Base-by-base conservation (phyloP, 2,329 filamentous ascomycete species). In the Elsinoe perseae region DNA sequence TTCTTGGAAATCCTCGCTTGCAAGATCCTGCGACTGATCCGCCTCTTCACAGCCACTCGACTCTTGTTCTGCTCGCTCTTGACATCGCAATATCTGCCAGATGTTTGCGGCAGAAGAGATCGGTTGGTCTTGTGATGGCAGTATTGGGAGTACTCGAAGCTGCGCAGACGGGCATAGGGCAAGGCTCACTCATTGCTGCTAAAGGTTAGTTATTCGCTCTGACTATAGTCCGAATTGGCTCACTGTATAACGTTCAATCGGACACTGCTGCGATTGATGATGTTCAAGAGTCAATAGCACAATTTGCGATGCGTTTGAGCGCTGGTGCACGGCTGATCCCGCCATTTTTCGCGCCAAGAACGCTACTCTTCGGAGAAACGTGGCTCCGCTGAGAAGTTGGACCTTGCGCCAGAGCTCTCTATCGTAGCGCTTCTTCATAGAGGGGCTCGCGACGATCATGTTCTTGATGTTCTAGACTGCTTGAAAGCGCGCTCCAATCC, bases 151-250 rank as follows among this genome's bases (percentile, higher is more conserved):
- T 48, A n/a, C 27, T 16, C 5, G 4, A 25, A 28, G 30, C n/a
- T n/a, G n/a, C n/a, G n/a, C n/a, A n/a, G n/a, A n/a, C n/a, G 30
- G 18, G 16, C 6, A 28, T 12, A n/a, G 36, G 34, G 20, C 7
- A 12, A 18, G 12, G 40, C 80, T 82, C 82, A 83, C 80, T 80
- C 80, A 83, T 83, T 80, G 83, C 70, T 62, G 54, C n/a, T 53
- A 34, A 28, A 50, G 60, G 64, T 71, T 63, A 68, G 68, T 65
- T 28, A 10, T 28, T 9, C 16, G 32, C 8, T 14, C 10, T 48
- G 25, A 46, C 12, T 18, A 4, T 3, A 3, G 5, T 9, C 3
- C 5, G 10, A 21, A 4, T 4, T 5, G 3, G 42, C 64, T 64
- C 56, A 67, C 65, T 64, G 61, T 66, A 16, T 34, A 28, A 46